A percentile compares a stretch with the other conserved stretches of the same genome.
These are phyloP conservation scores for Hanseniaspora lachancei DNA, from an alignment of 805 yeast genomes.

Conservation along the genomic window DNA sequence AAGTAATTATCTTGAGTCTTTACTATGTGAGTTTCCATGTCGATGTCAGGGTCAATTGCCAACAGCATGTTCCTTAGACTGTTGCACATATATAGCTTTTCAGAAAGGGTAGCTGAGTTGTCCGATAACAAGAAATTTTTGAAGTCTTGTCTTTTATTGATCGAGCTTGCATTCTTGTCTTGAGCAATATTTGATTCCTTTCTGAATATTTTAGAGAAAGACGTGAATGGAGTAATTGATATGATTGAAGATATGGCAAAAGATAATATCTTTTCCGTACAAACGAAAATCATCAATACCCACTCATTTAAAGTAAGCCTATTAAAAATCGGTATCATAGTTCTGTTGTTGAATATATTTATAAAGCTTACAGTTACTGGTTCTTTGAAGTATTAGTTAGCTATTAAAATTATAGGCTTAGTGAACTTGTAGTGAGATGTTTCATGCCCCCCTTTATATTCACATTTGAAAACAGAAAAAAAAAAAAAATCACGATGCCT, in stretches of 20 bases:
- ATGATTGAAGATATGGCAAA: not conserved
- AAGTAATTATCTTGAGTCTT: conserved; percentile 65
- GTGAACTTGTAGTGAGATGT: no score
- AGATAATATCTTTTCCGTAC: conserved; percentile 7
- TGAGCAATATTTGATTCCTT: not conserved
- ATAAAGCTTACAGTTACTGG: not conserved
- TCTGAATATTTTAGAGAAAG: not conserved
- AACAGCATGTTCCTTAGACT: conserved; percentile 52
- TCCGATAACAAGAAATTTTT: conserved; percentile 17
- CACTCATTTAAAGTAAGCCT: conserved; percentile 12
- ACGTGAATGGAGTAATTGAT: not conserved
- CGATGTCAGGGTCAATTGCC: conserved; percentile 44
- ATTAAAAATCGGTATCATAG: conserved; percentile 10
- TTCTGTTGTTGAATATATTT: conserved; percentile 9
- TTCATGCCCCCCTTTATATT: no score
- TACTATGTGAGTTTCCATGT: conserved; percentile 63
- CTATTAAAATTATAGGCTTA: no score
- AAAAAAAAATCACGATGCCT: no score
- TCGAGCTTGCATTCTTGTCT: not conserved
- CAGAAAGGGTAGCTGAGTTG: conserved; percentile 28
- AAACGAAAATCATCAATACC: conserved; percentile 9
- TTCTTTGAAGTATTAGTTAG: no score
- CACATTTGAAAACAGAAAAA: no score
- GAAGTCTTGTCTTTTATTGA: conserved; percentile 10
- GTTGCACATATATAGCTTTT: conserved; percentile 26